A percentile compares a stretch with the other conserved stretches of the same genome.
Conservation (phyloP, 257 asterid species). For the Voacanga thouarsii region DNA sequence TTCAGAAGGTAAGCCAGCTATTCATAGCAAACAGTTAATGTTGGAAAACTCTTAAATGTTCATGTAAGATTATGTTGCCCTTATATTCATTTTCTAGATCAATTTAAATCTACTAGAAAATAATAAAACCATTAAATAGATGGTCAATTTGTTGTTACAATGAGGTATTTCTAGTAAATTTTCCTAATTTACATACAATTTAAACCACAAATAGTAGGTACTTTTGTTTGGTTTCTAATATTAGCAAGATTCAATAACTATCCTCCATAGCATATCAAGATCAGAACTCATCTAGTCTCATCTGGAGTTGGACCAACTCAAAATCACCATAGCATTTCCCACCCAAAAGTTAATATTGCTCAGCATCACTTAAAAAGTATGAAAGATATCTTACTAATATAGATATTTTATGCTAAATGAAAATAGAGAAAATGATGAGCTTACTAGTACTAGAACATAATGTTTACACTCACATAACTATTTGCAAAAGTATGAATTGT, state of each 20-base stretch:
- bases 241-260: too few relatives aligned
- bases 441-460: background rate
- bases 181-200: too few relatives aligned
- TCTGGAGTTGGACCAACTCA: background rate
- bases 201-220: too few relatives aligned
- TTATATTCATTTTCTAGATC: background rate
- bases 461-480: too few relatives aligned
- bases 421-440: background rate
- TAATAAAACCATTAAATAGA: background rate
- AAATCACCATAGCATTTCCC: background rate
- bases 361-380: background rate
- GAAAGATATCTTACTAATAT: background rate
- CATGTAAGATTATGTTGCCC: background rate
- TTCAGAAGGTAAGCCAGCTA: background rate
- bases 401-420: background rate
- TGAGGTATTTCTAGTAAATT: background rate
- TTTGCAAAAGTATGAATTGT: background rate
- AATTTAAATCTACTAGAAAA: background rate
- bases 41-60: background rate
- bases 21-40: background rate
- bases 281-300: background rate
- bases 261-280: background rate
- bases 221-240: too few relatives aligned
- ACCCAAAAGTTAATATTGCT: background rate
- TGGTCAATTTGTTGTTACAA: background rate